Base-by-base conservation (phyloP, 2,329 filamentous ascomycete species). In the Colletotrichum eremochloae region DNA sequence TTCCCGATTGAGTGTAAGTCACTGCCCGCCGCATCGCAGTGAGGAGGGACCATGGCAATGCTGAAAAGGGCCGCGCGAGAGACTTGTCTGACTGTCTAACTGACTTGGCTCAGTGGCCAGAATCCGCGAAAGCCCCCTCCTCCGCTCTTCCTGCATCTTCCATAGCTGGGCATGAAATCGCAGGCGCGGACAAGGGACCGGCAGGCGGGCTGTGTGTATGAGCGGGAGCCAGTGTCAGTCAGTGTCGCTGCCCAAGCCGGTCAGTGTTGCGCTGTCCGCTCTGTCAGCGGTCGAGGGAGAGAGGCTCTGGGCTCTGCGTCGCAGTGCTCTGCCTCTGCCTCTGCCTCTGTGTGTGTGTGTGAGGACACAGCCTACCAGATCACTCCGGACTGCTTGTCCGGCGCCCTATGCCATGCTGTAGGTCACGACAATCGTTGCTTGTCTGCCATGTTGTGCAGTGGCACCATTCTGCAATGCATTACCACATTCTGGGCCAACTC, bases 141-240 rank as follows among this genome's bases (percentile, higher is more conserved):
- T 55, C 8, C 42, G 36, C 44, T 31, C 58, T 46, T 55, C 44
- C 44, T 14, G 18, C 38, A 31, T 15, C 31, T 12, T 33, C 20
- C 44, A 12, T n/a, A 15, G 38, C 50, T 20, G 31, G 50, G 40
- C 53, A 65, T 46, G 40, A 33, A 24, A 46, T 46, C 63, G n/a
- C 44, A 50, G 46, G 57, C 64, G 9, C 42, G 67, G 64, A 57
- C 68, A 67, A 71, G 57, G 63, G 63, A 52, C 38, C 29, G 40
- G 24, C 42, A n/a, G 42, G 42, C 50, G 62, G 31, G 20, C 48
- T 64, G 46, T 55, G 67, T 24, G 67, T 24, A 69, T 46, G 67
- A 70, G 67, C 63, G 67, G 63, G 67, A 70, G 67, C 67, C 63
- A 70, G 55, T 70, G 67, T 67, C 66, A 38, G 66, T 68, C 67